Evolutionary conservation across 768 basidiomycete species (phyloP).

Genomic region (Trametes elegans): DNA sequence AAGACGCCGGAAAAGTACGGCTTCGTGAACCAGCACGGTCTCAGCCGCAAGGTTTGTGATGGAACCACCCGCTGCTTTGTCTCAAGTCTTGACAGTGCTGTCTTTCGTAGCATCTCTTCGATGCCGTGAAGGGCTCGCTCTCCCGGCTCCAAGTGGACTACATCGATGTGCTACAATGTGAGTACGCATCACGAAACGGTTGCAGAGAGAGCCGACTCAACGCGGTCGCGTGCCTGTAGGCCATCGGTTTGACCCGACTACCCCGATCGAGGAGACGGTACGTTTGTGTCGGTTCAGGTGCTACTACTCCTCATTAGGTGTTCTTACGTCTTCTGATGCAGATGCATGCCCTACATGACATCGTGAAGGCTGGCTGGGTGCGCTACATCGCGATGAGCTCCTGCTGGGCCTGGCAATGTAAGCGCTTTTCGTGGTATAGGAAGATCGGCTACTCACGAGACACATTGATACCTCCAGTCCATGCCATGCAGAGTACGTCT

Average conservation of each 20-base stretch:
- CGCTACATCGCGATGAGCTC: constrained; percentile 42
- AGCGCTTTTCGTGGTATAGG: neutral
- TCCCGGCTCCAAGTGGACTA: constrained; percentile 48
- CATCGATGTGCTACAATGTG: constrained; percentile 27
- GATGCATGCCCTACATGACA: constrained; percentile 45
- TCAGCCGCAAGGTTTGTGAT: constrained; percentile 37
- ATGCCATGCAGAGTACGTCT: constrained; percentile 37
- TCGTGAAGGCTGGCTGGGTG: constrained; percentile 42
- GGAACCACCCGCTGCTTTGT: too few species aligned
- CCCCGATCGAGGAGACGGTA: constrained; percentile 37
- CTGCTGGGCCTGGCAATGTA: constrained; percentile 38
- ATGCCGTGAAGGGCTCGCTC: constrained; percentile 43
- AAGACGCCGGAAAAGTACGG: constrained; percentile 25
- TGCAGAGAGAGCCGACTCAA: neutral
- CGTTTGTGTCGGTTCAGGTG: constrained; percentile 1
- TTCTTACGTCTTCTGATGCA: neutral
- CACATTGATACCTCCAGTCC: constrained; percentile 26
- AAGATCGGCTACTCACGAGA: neutral
- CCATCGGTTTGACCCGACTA: constrained; percentile 30
- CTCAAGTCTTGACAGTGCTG: too few species aligned
- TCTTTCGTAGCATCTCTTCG: constrained; percentile 57
- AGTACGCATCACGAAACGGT: too few species aligned
- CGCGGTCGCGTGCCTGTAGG: constrained; percentile 12
- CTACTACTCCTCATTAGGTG: neutral
- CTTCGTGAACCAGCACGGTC: constrained; percentile 37